Base-by-base conservation (phyloP, 2,329 filamentous ascomycete species). In the Hymenoscyphus linearis region DNA sequence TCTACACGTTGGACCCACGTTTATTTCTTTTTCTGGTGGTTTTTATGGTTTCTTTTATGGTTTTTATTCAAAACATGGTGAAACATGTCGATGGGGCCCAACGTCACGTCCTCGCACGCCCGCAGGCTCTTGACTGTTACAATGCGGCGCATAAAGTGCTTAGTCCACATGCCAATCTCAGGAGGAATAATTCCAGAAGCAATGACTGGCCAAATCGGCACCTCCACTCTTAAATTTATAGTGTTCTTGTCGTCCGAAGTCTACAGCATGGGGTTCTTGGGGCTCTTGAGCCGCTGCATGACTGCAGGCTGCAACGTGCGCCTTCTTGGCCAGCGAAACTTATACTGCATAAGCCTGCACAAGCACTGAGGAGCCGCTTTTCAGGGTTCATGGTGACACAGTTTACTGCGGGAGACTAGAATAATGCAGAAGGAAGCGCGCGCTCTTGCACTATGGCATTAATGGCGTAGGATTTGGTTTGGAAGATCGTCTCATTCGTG, bases 381-480 rank as follows among this genome's bases (percentile, higher is more conserved):
- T 50, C 44, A 50, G 44, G 44, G 44, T 50, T 50, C 25, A 50
- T 22, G 31, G 25, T 50, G 44, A 50, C 22, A 50, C 44, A 50
- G 37, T 13, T 22, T 50, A 22, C 44, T 18, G 44, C 44, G 18
- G 22, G 44, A 25, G 22, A 50, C 18, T 22, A 25, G 22, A 50
- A 22, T 50, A 50, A 50, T 50, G 44, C 44, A 50, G 18, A 22
- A 4, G 18, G 3, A 10, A 50, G 44, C 13, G 44, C 37, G 22
- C 37, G 37, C n/a, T 44, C 37, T 31, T 55, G 58, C 58, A 55
- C 56, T 50, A 55, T 25, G 22, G 50, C 34, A 59, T 59, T 44
- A 44, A 55, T 54, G 52, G 52, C 52, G 36, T 26, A 37, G 52
- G 35, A 40, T 26, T 35, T 13, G 50, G 22, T 22, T 14, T 27